phyloP scores from a whole-genome alignment of 169 alveolate species.

The Babesia bigemina region DNA sequence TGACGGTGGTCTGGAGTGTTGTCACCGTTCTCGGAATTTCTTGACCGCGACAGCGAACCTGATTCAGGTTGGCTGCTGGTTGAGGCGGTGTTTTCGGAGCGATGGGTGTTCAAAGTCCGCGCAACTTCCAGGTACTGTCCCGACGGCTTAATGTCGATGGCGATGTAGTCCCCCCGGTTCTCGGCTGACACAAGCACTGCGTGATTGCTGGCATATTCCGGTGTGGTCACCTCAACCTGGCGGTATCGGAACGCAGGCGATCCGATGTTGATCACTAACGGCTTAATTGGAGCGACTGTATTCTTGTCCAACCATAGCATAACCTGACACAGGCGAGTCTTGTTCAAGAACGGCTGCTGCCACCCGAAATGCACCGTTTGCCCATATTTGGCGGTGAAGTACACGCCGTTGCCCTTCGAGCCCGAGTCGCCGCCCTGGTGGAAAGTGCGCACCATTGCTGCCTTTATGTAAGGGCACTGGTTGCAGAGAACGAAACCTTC shows the following conservation, averaged over 20 bases:
- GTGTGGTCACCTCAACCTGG: slow-evolving; percentile 49
- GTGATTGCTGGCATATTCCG: slow-evolving; percentile 37
- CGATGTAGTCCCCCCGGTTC: slow-evolving; percentile 70
- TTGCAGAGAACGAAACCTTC: slow-evolving; percentile 78
- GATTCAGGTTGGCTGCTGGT: background rate
- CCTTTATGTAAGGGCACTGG: slow-evolving; percentile 69
- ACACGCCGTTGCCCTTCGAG: slow-evolving; percentile 42
- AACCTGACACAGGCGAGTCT: slow-evolving; percentile 75
- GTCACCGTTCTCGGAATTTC: slow-evolving; percentile 13
- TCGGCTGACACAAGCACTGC: slow-evolving; percentile 55
- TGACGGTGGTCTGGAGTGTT: slow-evolving; percentile 4
- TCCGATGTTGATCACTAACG: slow-evolving; percentile 77
- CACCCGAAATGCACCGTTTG: slow-evolving; percentile 81
- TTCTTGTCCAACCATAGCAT: slow-evolving; percentile 79
- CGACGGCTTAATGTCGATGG: slow-evolving; percentile 53
- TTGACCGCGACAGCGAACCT: background rate
- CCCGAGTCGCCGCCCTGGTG: slow-evolving; percentile 65
- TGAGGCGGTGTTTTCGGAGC: background rate
- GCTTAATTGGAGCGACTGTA: slow-evolving; percentile 80
- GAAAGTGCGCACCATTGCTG: slow-evolving; percentile 77
- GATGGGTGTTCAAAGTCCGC: slow-evolving; percentile 1
- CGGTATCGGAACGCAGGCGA: slow-evolving; percentile 60
- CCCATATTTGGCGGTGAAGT: slow-evolving; percentile 73
- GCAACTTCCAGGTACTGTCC: slow-evolving; percentile 16
- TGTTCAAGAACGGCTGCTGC: slow-evolving; percentile 82